phyloP scores from a whole-genome alignment of 192 early-diverging fungal species.

The Coemansia sp. region DNA sequence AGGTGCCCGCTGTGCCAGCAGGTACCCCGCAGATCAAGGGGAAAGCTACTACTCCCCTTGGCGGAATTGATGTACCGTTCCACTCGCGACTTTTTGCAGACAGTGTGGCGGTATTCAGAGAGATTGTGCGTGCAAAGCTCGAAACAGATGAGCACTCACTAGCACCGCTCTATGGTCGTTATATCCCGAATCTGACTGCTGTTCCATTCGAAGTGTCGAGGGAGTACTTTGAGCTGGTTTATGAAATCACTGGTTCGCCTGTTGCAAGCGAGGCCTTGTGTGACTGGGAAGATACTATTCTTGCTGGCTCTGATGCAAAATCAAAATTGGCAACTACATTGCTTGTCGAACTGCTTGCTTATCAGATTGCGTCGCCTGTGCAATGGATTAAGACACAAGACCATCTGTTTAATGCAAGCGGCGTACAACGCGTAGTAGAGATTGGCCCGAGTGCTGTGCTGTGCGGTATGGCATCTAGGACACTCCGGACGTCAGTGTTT shows the following conservation, averaged over 20 bases:
- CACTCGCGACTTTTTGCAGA: slow-evolving; percentile 74
- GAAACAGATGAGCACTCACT: slow-evolving; percentile 68
- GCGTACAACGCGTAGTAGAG: slow-evolving; percentile 83
- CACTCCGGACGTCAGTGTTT: background rate
- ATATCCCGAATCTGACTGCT: slow-evolving; percentile 95
- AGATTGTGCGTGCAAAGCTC: slow-evolving; percentile 72
- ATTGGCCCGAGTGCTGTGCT: slow-evolving; percentile 85
- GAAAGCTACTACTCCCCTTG: slow-evolving; percentile 80
- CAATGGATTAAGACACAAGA: slow-evolving; percentile 96
- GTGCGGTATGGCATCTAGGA: slow-evolving; percentile 79
- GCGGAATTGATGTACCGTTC: slow-evolving; percentile 95
- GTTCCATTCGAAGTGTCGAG: slow-evolving; percentile 78
- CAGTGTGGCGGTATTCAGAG: slow-evolving; percentile 82
- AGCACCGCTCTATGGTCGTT: slow-evolving; percentile 66
- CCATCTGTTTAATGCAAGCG: slow-evolving; percentile 69
- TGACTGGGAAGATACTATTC: slow-evolving; percentile 54
- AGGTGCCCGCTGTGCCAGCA: slow-evolving; percentile 59
- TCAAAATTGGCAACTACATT: slow-evolving; percentile 74
- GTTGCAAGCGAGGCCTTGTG: slow-evolving; percentile 68
- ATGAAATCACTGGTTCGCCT: slow-evolving; percentile 68
- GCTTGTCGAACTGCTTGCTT: slow-evolving; percentile 86
- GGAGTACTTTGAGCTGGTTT: slow-evolving; percentile 73
- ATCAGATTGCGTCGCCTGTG: slow-evolving; percentile 91
- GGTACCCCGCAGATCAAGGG: slow-evolving; percentile 72
- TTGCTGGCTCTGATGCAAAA: slow-evolving; percentile 55